Evolutionary conservation across 2,329 filamentous ascomycete genomes (phyloP).

Genomic region (Dothideomycetidae sp.): DNA sequence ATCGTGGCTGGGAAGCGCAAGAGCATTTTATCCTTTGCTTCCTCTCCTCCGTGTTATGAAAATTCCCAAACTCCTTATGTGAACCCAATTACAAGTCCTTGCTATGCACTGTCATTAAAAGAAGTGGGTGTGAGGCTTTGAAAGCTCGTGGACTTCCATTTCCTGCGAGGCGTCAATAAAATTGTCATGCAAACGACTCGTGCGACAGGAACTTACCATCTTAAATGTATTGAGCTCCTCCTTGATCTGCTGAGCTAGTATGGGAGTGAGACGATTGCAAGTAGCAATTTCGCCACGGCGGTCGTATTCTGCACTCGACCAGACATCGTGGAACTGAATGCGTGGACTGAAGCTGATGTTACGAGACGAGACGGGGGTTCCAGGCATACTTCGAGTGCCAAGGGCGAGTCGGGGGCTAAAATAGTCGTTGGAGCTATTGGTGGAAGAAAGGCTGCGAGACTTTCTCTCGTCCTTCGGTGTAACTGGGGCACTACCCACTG

Average conservation of each 20-base stretch:
- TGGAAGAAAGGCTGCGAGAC: constrained; percentile 21
- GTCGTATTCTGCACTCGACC: constrained; percentile 91
- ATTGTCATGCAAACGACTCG: background rate
- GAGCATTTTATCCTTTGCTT: too few species aligned
- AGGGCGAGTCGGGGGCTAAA: constrained; percentile 60
- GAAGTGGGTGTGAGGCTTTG: constrained; percentile 99
- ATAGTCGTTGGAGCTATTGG: constrained; percentile 69
- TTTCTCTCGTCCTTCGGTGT: constrained; percentile 73
- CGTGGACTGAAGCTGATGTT: constrained; percentile 72
- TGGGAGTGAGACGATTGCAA: constrained; percentile 91
- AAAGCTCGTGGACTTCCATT: constrained; percentile 98
- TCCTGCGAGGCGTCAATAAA: constrained; percentile 49
- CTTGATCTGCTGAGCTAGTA: constrained; percentile 97
- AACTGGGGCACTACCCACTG: constrained; percentile 71
- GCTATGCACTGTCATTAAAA: constrained; percentile 52
- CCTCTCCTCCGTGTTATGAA: too few species aligned
- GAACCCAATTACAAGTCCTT: constrained; percentile 3
- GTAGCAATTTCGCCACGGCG: constrained; percentile 91
- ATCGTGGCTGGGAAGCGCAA: too few species aligned
- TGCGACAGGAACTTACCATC: constrained; percentile 52
- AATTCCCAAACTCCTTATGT: constrained; percentile 7
- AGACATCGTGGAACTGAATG: constrained; percentile 91
- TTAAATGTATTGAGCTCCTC: constrained; percentile 99
- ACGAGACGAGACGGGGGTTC: constrained; percentile 53
- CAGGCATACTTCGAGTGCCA: constrained; percentile 66